A percentile compares a stretch with the other conserved stretches of the same genome.
Evolutionary conservation across 2,329 filamentous ascomycete genomes (phyloP).

Genomic region (Capronia americana): DNA sequence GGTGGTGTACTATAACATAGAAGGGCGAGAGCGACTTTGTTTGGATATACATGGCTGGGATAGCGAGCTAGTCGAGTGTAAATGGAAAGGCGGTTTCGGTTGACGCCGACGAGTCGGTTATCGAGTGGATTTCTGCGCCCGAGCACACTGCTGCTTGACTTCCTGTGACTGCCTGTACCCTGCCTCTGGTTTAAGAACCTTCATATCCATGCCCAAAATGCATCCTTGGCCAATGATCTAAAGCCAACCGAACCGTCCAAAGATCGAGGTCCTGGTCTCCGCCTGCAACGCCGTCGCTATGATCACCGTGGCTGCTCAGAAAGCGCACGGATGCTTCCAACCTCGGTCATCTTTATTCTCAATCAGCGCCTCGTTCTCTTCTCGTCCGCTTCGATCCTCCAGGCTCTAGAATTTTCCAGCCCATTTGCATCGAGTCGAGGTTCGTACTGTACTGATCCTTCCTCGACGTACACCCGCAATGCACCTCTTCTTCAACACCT

Average conservation of each 20-base stretch:
- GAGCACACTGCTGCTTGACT: neutral
- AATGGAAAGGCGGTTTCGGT: neutral
- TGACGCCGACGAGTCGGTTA: neutral
- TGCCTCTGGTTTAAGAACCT: neutral
- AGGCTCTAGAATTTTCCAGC: neutral
- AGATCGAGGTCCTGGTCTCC: neutral
- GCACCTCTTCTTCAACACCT: neutral
- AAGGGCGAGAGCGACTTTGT: neutral
- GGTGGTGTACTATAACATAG: constrained; percentile 9
- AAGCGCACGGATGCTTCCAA: neutral
- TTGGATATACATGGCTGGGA: constrained; percentile 1
- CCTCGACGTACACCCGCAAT: neutral
- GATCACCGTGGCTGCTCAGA: neutral
- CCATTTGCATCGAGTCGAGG: neutral
- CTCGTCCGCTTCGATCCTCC: neutral
- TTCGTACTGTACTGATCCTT: neutral
- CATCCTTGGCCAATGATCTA: neutral
- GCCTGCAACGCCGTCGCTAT: constrained; percentile 5
- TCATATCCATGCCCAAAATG: neutral
- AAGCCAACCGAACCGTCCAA: neutral
- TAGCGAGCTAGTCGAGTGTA: neutral
- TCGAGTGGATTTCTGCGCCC: neutral
- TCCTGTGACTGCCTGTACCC: neutral
- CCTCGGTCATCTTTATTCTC: neutral
- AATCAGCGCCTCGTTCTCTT: neutral